Evolutionary conservation across 441 rosid genomes (phyloP).

Genomic region (Viola pubescens): DNA sequence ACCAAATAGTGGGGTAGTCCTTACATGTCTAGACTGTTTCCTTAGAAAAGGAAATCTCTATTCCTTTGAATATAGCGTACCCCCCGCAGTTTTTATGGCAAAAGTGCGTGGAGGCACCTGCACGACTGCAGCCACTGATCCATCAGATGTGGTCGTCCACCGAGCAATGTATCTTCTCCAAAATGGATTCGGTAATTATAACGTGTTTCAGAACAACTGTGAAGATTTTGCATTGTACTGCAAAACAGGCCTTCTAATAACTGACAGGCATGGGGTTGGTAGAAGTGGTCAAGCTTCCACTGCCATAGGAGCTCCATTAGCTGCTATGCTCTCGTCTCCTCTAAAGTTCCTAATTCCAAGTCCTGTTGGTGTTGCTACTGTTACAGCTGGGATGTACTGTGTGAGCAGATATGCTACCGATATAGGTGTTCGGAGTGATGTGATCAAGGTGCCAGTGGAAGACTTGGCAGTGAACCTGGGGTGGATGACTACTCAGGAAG

Average conservation of each 20-base stretch:
- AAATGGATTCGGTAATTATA: conserved; percentile 93
- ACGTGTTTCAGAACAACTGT: conserved; percentile 81
- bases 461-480: conserved; percentile 70
- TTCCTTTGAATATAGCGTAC: conserved; percentile 75
- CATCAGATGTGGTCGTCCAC: conserved; percentile 52
- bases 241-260: conserved; percentile 76
- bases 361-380: conserved; percentile 86
- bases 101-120: conserved; percentile 93
- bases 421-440: conserved; percentile 81
- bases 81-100: conserved; percentile 66
- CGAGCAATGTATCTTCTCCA: conserved; percentile 96
- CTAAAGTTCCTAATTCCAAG: conserved; percentile 75
- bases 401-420: conserved; percentile 93
- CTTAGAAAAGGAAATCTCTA: conserved; percentile 64
- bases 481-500: conserved; percentile 31
- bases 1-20: conserved; percentile 74
- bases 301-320: conserved; percentile 74
- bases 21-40: conserved; percentile 88
- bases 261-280: conserved; percentile 69
- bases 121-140: conserved; percentile 72
- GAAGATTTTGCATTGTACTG: conserved; percentile 93
- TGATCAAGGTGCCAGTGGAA: conserved; percentile 81
- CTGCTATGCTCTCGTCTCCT: conserved; percentile 88
- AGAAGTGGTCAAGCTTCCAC: conserved; percentile 96
- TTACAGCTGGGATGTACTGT: conserved; percentile 92